Percentiles rank a stretch among this genome's conserved stretches.
These are phyloP conservation scores for Pythium rhizo-oryzae DNA, from an alignment of 352 stramenopile genomes.

Conservation along the genomic window DNA sequence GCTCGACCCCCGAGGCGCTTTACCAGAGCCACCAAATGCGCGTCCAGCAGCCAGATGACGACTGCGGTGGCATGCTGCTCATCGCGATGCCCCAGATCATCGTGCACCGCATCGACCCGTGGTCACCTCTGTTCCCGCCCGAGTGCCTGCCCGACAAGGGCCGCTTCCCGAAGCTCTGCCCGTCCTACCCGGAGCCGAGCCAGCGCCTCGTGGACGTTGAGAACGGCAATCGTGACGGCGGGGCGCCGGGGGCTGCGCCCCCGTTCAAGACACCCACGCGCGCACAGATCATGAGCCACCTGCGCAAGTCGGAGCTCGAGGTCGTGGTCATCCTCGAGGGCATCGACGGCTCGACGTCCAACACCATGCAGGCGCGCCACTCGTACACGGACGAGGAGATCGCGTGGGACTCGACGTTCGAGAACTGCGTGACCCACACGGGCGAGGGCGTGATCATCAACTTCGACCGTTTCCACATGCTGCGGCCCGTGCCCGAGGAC, in stretches of 20 bases:
- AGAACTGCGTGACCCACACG: conserved; percentile 70
- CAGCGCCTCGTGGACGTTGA: conserved; percentile 80
- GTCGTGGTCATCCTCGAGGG: conserved; percentile 83
- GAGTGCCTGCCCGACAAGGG: conserved; percentile 62
- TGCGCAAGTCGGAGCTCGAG: conserved; percentile 71
- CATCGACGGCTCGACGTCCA: conserved; percentile 84
- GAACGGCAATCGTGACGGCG: conserved; percentile 81
- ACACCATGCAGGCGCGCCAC: conserved; percentile 86
- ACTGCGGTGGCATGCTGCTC: conserved; percentile 76
- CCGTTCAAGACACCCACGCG: conserved; percentile 71
- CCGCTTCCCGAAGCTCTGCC: conserved; percentile 52
- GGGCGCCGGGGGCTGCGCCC: conserved; percentile 15
- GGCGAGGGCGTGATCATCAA: conserved; percentile 63
- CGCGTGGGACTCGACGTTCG: conserved; percentile 80
- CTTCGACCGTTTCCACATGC: conserved; percentile 83
- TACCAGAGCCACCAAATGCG: conserved; percentile 88
- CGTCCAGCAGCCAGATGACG: conserved; percentile 88
- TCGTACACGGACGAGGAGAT: conserved; percentile 86
- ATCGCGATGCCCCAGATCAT: conserved; percentile 84
- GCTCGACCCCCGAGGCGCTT: conserved; percentile 43
- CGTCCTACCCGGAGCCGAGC: conserved; percentile 71
- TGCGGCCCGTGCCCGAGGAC: conserved; percentile 68
- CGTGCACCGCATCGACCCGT: conserved; percentile 86
- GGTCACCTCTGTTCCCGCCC: conserved; percentile 79
- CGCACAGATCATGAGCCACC: conserved; percentile 69